Percentiles rank a stretch among this genome's conserved stretches.
These are phyloP conservation scores for Aegilops bicornis DNA, from an alignment of 176 grass and related monocot genomes.

Conservation along the genomic window DNA sequence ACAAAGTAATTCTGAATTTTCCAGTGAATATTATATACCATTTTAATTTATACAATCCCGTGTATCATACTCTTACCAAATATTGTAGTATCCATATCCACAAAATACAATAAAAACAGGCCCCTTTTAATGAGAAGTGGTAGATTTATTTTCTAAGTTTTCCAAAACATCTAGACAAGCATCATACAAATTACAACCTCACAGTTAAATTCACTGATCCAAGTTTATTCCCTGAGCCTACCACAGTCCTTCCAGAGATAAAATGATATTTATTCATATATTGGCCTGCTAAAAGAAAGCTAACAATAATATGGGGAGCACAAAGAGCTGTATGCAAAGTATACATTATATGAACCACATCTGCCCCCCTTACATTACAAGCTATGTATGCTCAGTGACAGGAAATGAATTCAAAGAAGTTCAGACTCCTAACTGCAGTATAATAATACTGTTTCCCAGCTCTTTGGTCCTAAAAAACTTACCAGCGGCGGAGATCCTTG, in stretches of 20 bases:
- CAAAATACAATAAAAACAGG: conserved; percentile 13
- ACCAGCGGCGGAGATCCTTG: conserved; percentile 95
- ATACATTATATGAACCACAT: background rate
- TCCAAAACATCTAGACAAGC: background rate
- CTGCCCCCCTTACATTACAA: background rate
- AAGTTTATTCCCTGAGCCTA: background rate
- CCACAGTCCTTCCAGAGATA: background rate
- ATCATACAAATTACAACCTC: background rate
- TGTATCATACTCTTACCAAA: conserved; percentile 15
- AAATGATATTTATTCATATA: background rate
- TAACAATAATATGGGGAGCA: conserved; percentile 1
- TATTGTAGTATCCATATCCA: conserved; percentile 11
- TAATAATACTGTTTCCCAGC: conserved; percentile 12
- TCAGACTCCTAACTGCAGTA: conserved; percentile 15
- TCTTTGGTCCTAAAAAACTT: conserved; percentile 33
- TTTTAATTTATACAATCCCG: background rate
- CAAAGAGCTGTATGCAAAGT: background rate
- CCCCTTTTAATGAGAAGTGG: background rate
- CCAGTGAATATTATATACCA: background rate
- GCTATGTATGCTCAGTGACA: background rate
- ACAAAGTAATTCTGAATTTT: conserved; percentile 10
- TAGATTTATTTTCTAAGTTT: background rate
- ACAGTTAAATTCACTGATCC: background rate
- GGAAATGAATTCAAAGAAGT: conserved; percentile 25
- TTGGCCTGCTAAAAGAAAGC: background rate